phyloP scores from a whole-genome alignment of 129 eudicot genomes.

The Artemisia annua region DNA sequence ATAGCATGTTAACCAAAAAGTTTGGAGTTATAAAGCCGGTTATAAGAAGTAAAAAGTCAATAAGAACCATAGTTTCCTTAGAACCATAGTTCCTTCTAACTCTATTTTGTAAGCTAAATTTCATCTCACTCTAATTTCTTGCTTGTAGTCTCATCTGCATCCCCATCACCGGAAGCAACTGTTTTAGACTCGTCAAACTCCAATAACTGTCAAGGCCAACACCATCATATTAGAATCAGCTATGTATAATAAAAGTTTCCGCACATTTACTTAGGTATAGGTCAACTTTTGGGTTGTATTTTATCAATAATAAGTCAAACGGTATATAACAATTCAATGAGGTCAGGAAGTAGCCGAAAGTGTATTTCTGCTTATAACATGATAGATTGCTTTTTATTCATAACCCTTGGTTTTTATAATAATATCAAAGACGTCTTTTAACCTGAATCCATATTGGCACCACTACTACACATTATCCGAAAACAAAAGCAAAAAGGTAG shows the following conservation, averaged over 20 bases:
- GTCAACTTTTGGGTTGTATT: background rate
- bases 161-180: conserved; percentile 27
- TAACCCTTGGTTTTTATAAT: background rate
- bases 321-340: background rate
- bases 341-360: background rate
- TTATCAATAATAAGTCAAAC: background rate
- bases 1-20: conserved; percentile 36
- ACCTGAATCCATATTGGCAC: background rate
- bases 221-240: background rate
- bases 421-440: no score
- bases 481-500: conserved; percentile 1
- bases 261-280: no score
- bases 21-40: conserved; percentile 17
- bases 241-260: background rate
- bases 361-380: background rate
- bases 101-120: conserved; percentile 26
- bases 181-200: conserved; percentile 83
- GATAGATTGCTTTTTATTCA: background rate
- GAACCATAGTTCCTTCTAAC: conserved; percentile 23
- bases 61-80: background rate
- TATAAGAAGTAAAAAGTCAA: conserved; percentile 2
- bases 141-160: conserved; percentile 42
- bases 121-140: conserved; percentile 62
- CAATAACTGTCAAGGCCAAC: conserved; percentile 58
- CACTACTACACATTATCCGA: background rate